Base-by-base conservation (phyloP, 495 filamentous ascomycete species). In the Amniculicola lignicola region DNA sequence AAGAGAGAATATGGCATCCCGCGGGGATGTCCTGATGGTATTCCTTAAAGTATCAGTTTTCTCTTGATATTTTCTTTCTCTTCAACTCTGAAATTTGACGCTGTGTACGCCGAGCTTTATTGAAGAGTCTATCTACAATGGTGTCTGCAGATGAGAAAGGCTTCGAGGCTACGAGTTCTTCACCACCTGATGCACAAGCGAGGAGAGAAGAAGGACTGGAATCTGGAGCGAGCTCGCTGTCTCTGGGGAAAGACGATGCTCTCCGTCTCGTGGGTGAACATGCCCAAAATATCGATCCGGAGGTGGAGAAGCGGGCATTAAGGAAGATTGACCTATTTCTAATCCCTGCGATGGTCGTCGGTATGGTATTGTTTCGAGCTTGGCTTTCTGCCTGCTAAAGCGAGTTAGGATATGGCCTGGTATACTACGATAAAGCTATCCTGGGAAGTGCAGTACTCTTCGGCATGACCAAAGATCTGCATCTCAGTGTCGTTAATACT, bases 391-490 rank as follows among this genome's bases (percentile, higher is more conserved):
- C 10, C 18, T 9, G 18, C 36, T 45, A 16, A 61, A 10, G 21
- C 4, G 0, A 4, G 23, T 9, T 39, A 63, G 66, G 78, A 2
- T 82, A 88, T 72, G 85, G 85, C 10, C 73, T 90, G 41, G 84
- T 88, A 5, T 90, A 88, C 67, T 89, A 87, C 63, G 86, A 90
- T 67, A 90, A 89, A 67, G 85, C 85, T 4, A 88, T 90, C 51
- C 68, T 89, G 4, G 86, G 86, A n/a, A 78, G 79, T 48, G 85
- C 85, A 0, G 77, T 79, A 9, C 75, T 89, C 11, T 87, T 89
- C 67, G 85, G 85, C 54, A 88, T 89, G 85, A 87, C 85, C 0
- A 72, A 75, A 16, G 86, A 90, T 65, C 73, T 89, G 27, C 47
- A 68, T 3, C 77, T 89, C 36, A 60, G 66, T 25, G 69, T 84